A percentile compares a stretch with the other conserved stretches of the same genome.
These are phyloP conservation scores for Candida pseudoviswanathii DNA, from an alignment of 1,139 yeast species.

Conservation along the genomic window DNA sequence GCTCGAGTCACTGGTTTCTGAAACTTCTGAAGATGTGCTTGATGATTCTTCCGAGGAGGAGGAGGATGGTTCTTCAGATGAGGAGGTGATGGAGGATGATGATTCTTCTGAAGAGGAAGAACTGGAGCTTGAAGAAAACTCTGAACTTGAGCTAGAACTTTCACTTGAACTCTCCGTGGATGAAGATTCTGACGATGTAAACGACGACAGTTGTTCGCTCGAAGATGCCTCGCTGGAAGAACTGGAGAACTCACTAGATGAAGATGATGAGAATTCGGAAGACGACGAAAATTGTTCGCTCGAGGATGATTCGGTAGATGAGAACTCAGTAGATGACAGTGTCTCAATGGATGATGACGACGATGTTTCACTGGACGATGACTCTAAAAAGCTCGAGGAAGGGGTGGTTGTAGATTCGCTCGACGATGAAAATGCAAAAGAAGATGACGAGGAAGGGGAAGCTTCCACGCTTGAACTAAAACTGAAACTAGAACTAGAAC, in stretches of 20 bases:
- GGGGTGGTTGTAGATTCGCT: constrained; percentile 4
- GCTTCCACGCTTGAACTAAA: constrained; percentile 10
- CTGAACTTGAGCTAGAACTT: constrained; percentile 3
- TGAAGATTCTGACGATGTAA: constrained; percentile 7
- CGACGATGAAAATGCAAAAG: constrained; percentile 8
- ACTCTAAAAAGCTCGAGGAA: background rate
- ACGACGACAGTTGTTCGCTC: background rate
- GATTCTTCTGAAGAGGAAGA: constrained; percentile 9
- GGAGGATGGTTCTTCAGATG: constrained; percentile 5
- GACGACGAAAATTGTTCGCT: constrained; percentile 9
- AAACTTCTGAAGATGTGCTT: constrained; percentile 8
- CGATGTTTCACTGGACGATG: constrained; percentile 5
- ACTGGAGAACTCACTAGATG: constrained; percentile 10
- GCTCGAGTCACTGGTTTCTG: constrained; percentile 7
- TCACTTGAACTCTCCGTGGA: constrained; percentile 1
- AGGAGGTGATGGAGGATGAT: constrained; percentile 4
- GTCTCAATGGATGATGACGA: constrained; percentile 9
- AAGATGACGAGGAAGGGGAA: constrained; percentile 15
- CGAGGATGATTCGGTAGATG: constrained; percentile 4
- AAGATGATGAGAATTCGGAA: constrained; percentile 8
- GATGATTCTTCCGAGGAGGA: constrained; percentile 9
- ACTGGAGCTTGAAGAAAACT: constrained; percentile 9
- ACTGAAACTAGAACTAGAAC: constrained; percentile 10
- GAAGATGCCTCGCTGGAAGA: background rate
- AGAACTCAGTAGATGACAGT: constrained; percentile 6